Conservation (phyloP, 352 stramenopile genomes). For the Aphanomyces astaci region DNA sequence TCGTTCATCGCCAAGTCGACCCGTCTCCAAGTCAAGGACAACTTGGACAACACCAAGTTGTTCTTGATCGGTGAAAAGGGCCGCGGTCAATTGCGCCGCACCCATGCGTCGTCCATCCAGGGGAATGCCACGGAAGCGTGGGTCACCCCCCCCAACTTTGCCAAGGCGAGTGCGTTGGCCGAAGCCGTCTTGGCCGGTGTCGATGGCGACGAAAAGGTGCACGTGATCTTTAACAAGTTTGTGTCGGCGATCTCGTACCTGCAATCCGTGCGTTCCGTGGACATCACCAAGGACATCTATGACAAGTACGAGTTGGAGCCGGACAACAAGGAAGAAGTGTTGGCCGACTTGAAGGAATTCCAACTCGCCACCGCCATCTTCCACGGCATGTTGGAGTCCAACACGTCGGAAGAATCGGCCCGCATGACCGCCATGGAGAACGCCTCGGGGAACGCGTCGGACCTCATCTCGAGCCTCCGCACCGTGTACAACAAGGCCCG, state of each 20-base stretch:
- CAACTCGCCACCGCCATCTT: slow-evolving; percentile 85
- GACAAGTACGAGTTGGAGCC: slow-evolving; percentile 97
- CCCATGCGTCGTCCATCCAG: slow-evolving; percentile 54
- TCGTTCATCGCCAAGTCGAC: slow-evolving; percentile 90
- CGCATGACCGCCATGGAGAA: slow-evolving; percentile 99
- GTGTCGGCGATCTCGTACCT: slow-evolving; percentile 94
- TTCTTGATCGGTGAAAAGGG: slow-evolving; percentile 97
- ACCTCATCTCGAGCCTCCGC: slow-evolving; percentile 94
- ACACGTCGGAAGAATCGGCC: slow-evolving; percentile 95
- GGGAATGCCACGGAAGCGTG: slow-evolving; percentile 80
- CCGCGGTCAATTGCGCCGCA: slow-evolving; percentile 87
- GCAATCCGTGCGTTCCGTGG: slow-evolving; percentile 83
- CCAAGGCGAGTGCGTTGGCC: slow-evolving; percentile 87
- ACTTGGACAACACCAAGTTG: slow-evolving; percentile 76
- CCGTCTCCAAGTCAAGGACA: slow-evolving; percentile 68
- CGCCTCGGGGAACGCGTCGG: slow-evolving; percentile 96
- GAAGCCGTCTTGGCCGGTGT: slow-evolving; percentile 68
- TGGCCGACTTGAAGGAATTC: slow-evolving; percentile 96
- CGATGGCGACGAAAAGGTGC: slow-evolving; percentile 86
- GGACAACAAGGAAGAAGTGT: slow-evolving; percentile 95
- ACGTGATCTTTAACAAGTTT: slow-evolving; percentile 97
- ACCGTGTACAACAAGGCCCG: slow-evolving; percentile 88
- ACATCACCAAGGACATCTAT: slow-evolving; percentile 55
- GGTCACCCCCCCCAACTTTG: slow-evolving; percentile 83
- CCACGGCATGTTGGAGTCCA: slow-evolving; percentile 96